Percentiles rank a stretch among this genome's conserved stretches.
Conservation (phyloP, 2,329 filamentous ascomycete genomes). For the Apiospora saccharicola region DNA sequence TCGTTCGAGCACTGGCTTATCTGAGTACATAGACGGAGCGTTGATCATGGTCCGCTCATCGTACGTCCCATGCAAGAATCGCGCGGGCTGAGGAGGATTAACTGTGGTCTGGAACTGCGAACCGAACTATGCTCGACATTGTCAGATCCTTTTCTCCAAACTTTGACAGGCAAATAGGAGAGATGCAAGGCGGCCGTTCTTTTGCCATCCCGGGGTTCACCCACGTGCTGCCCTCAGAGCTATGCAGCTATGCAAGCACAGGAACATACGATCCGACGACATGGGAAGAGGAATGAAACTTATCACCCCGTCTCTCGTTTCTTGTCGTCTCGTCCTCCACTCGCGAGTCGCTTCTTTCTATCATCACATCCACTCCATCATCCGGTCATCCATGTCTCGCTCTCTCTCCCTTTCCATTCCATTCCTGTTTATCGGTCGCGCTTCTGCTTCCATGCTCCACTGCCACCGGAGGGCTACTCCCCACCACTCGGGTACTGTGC, state of each 20-base stretch:
- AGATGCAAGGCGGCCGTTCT: background rate
- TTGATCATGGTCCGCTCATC: constrained; percentile 17
- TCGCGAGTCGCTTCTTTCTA: background rate
- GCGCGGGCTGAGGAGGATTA: background rate
- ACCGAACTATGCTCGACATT: background rate
- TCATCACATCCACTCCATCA: background rate
- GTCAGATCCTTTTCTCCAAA: background rate
- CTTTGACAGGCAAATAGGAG: background rate
- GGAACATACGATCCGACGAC: background rate
- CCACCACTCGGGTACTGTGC: constrained; percentile 6
- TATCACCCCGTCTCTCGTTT: background rate
- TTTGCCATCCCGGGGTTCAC: background rate
- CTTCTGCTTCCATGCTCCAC: background rate
- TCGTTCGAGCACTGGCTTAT: constrained; percentile 19
- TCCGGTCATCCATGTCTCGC: background rate
- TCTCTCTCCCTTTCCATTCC: background rate
- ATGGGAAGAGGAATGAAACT: background rate
- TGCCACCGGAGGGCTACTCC: background rate
- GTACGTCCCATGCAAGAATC: constrained; percentile 20
- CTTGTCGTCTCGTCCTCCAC: background rate
- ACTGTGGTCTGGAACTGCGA: background rate
- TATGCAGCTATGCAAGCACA: background rate
- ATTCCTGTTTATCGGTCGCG: constrained; percentile 20
- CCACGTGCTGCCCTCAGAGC: background rate
- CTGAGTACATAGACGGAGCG: background rate